Conservation (phyloP, 371 early-diverging fungal species). For the Vairimorpha ceranae region DNA sequence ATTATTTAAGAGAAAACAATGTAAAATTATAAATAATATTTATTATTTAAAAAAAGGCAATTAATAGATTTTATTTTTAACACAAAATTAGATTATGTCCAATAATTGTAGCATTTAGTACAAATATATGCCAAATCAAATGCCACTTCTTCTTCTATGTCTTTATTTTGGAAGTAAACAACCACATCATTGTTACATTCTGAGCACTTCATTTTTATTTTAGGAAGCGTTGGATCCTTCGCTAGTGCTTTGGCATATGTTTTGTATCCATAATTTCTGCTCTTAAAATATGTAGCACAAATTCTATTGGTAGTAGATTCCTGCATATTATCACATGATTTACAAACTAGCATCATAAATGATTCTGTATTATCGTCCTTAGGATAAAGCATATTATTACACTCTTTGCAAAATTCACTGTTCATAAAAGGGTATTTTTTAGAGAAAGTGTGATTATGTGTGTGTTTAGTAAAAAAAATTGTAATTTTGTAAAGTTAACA, state of each 20-base stretch:
- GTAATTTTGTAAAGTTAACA: too few relatives aligned
- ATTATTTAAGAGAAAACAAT: too few relatives aligned
- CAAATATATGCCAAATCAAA: conserved; percentile 86
- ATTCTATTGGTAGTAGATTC: conserved; percentile 73
- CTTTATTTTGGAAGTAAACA: conserved; percentile 79
- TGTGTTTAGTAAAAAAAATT: too few relatives aligned
- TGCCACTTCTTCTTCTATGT: conserved; percentile 72
- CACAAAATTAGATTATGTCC: conserved; percentile 21
- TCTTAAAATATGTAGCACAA: conserved; percentile 66
- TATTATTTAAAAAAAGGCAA: neutral
- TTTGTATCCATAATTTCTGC: conserved; percentile 56
- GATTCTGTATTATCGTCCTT: conserved; percentile 71
- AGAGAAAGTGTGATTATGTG: too few relatives aligned
- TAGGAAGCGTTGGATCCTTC: conserved; percentile 72
- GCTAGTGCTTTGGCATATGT: conserved; percentile 70
- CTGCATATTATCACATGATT: conserved; percentile 80
- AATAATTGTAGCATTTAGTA: conserved; percentile 64
- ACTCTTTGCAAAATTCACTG: conserved; percentile 63
- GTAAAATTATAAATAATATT: too few relatives aligned
- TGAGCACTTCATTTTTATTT: conserved; percentile 66
- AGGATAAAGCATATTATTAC: conserved; percentile 89
- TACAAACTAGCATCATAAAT: conserved; percentile 75
- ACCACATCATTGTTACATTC: conserved; percentile 68
- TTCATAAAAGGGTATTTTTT: conserved; percentile 41
- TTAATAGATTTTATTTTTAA: too few relatives aligned